phyloP scores from a whole-genome alignment of 208 protist species.

The Herpetomonas samuelpessoai region DNA sequence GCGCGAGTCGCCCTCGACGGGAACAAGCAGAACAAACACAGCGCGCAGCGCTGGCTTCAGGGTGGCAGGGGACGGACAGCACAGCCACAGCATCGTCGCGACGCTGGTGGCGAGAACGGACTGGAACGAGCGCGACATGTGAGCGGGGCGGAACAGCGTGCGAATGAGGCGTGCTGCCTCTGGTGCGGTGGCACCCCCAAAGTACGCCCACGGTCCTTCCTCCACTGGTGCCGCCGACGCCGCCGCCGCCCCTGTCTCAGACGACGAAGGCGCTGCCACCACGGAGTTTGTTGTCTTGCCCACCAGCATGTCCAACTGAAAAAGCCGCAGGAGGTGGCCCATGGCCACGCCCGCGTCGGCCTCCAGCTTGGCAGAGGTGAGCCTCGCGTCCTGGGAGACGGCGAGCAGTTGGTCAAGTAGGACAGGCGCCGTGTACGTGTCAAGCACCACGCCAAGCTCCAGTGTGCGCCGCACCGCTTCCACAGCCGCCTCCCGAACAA shows the following conservation, averaged over 20 bases:
- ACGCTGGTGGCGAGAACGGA: constrained; percentile 44
- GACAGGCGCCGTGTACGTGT: constrained; percentile 4
- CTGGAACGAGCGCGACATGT: constrained; percentile 36
- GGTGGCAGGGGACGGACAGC: constrained; percentile 25
- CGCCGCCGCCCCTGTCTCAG: too few relatives aligned
- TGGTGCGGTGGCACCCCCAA: constrained; percentile 34
- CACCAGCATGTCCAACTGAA: constrained; percentile 31
- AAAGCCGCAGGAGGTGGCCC: constrained; percentile 41
- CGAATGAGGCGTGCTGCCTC: constrained; percentile 44
- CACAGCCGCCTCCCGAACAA: constrained; percentile 18
- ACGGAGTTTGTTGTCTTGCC: constrained; percentile 4
- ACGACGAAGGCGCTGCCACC: too few relatives aligned
- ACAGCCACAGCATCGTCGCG: constrained; percentile 30
- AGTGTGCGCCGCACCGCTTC: constrained; percentile 15
- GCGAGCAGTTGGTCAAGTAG: constrained; percentile 29
- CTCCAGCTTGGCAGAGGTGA: constrained; percentile 12
- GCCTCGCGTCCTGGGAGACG: constrained; percentile 29
- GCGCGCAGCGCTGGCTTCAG: constrained; percentile 48
- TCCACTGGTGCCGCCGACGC: neutral
- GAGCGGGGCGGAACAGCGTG: constrained; percentile 34
- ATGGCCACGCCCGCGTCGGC: constrained; percentile 40
- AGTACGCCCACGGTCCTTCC: constrained; percentile 26
- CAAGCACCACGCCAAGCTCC: constrained; percentile 13
- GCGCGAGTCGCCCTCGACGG: constrained; percentile 32
- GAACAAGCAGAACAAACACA: constrained; percentile 56